Conservation (phyloP, 2,329 filamentous ascomycete species). For the Sarocladium kiliense region DNA sequence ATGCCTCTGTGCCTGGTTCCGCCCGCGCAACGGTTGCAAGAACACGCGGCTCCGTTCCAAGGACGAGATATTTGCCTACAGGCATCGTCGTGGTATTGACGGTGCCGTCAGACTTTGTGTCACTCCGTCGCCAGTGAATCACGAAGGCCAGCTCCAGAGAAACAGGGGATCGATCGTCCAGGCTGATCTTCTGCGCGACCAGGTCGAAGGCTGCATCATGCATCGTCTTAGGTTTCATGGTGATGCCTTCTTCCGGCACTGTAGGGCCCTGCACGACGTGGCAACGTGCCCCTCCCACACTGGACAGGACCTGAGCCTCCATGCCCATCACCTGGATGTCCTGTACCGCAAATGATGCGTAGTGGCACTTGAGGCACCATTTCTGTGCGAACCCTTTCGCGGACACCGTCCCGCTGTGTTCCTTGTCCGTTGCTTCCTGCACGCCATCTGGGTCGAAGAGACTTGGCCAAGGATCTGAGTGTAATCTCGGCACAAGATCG, state of each 20-base stretch:
- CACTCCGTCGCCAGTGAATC: constrained; percentile 69
- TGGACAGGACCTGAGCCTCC: constrained; percentile 53
- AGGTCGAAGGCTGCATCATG: constrained; percentile 69
- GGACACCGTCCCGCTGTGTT: constrained; percentile 17
- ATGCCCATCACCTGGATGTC: constrained; percentile 61
- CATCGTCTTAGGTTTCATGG: constrained; percentile 62
- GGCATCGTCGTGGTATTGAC: constrained; percentile 64
- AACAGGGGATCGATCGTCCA: constrained; percentile 77
- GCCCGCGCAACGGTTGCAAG: constrained; percentile 47
- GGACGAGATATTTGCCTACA: constrained; percentile 74
- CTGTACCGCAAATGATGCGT: constrained; percentile 72
- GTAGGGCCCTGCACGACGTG: constrained; percentile 33
- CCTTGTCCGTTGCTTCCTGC: constrained; percentile 26
- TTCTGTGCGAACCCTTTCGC: constrained; percentile 66
- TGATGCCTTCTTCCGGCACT: constrained; percentile 34
- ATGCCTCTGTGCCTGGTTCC: constrained; percentile 10
- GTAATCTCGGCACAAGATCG: constrained; percentile 74
- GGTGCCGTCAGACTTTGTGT: constrained; percentile 15
- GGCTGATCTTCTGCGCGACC: constrained; percentile 65
- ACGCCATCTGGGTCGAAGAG: constrained; percentile 65
- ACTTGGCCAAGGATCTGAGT: constrained; percentile 78
- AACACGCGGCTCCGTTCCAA: constrained; percentile 81
- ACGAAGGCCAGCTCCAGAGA: constrained; percentile 69
- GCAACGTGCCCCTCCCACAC: constrained; percentile 60
- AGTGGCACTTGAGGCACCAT: constrained; percentile 72